These are phyloP conservation scores for Endocalyx cinctus DNA, from an alignment of 2,329 filamentous ascomycete species.

Conservation along the genomic window DNA sequence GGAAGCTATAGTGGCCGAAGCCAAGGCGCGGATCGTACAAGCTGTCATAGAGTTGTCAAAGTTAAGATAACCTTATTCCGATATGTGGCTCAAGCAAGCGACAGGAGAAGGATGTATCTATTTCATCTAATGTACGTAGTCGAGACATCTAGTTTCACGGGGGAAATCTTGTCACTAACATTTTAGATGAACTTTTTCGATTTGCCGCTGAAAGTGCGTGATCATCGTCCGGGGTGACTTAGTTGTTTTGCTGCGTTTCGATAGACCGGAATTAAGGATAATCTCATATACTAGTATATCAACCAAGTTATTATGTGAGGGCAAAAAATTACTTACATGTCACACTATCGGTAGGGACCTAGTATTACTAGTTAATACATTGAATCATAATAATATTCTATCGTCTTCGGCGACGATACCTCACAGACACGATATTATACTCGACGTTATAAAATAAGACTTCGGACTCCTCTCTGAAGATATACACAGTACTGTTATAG, in stretches of 20 bases:
- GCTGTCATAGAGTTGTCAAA: constrained; percentile 6
- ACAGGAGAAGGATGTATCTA: constrained; percentile 8
- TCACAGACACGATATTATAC: too few relatives aligned
- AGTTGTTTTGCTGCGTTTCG: constrained; percentile 6
- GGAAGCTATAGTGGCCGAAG: constrained; percentile 18
- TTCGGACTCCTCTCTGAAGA: too few relatives aligned
- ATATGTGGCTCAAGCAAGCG: constrained; percentile 10
- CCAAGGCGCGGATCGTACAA: constrained; percentile 12
- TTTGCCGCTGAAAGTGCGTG: constrained; percentile 15
- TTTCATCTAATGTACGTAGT: constrained; percentile 13
- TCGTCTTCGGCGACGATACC: too few relatives aligned
- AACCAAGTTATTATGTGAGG: too few relatives aligned
- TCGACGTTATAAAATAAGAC: too few relatives aligned
- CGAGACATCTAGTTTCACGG: too few relatives aligned
- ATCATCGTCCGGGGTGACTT: constrained; percentile 18
- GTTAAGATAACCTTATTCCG: constrained; percentile 15
- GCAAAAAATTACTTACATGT: too few relatives aligned
- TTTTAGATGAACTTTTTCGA: constrained; percentile 13
- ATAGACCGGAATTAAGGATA: constrained; percentile 3
- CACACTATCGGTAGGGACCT: too few relatives aligned
- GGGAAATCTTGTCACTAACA: constrained; percentile 10
- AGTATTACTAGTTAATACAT: too few relatives aligned
- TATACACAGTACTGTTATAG: too few relatives aligned
- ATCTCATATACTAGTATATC: too few relatives aligned
- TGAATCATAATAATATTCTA: too few relatives aligned